Conservation (phyloP, 805 yeast genomes). For the Priceomyces haplophilus region DNA sequence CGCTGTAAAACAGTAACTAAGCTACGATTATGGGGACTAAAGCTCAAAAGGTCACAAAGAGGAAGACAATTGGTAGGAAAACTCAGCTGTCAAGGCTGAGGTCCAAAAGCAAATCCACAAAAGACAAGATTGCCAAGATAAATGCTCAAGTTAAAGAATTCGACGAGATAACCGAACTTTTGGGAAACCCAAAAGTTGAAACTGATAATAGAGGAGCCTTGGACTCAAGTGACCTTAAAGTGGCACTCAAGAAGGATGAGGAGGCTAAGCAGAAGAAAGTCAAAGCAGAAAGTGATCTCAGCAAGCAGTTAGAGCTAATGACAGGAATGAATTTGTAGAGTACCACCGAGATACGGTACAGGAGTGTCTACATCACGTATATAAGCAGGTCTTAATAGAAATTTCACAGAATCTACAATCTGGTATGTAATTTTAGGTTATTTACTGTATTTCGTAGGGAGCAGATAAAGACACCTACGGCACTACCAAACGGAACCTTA, state of each 20-base stretch:
- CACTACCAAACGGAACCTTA: too few relatives aligned
- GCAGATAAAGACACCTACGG: too few relatives aligned
- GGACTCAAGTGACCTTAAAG: constrained; percentile 30
- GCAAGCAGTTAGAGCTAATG: constrained; percentile 46
- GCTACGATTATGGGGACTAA: background rate
- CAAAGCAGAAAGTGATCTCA: constrained; percentile 40
- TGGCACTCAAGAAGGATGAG: constrained; percentile 40
- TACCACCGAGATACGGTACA: background rate
- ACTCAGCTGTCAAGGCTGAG: background rate
- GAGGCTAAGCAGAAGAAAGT: constrained; percentile 25
- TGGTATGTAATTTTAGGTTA: too few relatives aligned
- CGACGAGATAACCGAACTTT: constrained; percentile 17
- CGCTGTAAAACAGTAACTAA: background rate
- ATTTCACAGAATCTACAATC: background rate
- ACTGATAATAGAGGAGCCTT: constrained; percentile 27
- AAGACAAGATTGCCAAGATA: constrained; percentile 30
- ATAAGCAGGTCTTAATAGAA: constrained; percentile 4
- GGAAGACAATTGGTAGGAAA: background rate
- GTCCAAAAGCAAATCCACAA: constrained; percentile 28
- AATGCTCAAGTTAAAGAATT: constrained; percentile 27
- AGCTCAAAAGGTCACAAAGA: background rate
- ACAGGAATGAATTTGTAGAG: constrained; percentile 38
- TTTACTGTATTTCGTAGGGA: too few relatives aligned
- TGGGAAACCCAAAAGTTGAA: constrained; percentile 10
- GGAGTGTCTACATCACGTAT: background rate